Evolutionary conservation across 495 filamentous ascomycete genomes (phyloP), one percentile per base, ranked within the genome.

Genomic region (Aspergillus panamensis): DNA sequence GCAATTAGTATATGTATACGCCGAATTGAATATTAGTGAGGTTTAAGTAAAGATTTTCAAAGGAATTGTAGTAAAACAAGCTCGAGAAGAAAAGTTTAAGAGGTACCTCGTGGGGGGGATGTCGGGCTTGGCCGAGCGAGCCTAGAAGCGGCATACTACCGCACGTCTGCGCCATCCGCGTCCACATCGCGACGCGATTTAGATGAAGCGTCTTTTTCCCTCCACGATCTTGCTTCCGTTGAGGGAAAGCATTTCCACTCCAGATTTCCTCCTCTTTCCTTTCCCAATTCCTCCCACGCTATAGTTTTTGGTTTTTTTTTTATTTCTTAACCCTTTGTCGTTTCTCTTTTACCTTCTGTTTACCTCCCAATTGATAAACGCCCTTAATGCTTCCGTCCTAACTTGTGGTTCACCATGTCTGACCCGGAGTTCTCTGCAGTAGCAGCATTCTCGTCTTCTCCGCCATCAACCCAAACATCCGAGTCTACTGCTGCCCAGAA

Each of bases 161-260:
- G 43, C 60, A 62, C 61, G 55, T 25, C 44, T 57, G 53, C 59
- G 37, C 61, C 56, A 62, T 68, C 73, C 73, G 73, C 69, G 71
- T 75, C 71, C 61, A 69, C 73, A 74, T 67, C 70, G 71, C 71
- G 73, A 75, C 73, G 73, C 73, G 73, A 73, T 73, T 65, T 40
- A 61, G 43, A 55, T 58, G 53, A 54, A 62, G 58, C 60, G 58
- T 55, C 53, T 68, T 61, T 63, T 61, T 53, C 58, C 51, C 35
- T 32, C 39, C 56, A 56, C 56, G 53, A 49, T 32, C 53, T 54
- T 42, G 33, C n/a, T 10, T 35, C 20, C 29, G 40, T 39, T 12
- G 35, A n/a, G 43, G 32, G 42, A 50, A 39, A 44, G 51, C 51
- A 42, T 52, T 57, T 48, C 45, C 60, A 48, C 58, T 57, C 40